Evolutionary conservation across 306 rosid genomes (phyloP), one percentile per base, ranked within the genome.

Genomic region (Dryas octopetala): DNA sequence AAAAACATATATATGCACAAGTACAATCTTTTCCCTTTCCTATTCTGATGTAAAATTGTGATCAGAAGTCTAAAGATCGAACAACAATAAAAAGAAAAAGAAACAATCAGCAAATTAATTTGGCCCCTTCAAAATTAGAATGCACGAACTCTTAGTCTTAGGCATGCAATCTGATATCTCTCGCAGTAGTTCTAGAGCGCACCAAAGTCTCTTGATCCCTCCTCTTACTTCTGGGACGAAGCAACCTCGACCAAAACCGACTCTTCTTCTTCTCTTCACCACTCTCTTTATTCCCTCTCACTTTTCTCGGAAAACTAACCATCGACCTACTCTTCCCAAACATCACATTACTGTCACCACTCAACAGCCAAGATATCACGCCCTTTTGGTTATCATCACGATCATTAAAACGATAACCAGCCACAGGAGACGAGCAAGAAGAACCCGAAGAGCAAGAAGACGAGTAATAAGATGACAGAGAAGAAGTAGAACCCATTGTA

Each of bases 201-300:
- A 82, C 15, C 75, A 82, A 32, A 15, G 66, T 68, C 16, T 81
- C 73, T 16, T 1, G 38, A 32, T 81, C 78, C 59, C 43, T 82
- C 73, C 75, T 70, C 80, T 82, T 86, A 61, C 78, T 79, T 47
- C 65, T 81, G 5, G 89, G 86, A 84, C 78, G 83, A 68, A 92
- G 79, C 88, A 88, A 74, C 80, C 83, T 92, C 4, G 78, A 78
- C 92, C 90, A 92, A 84, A 92, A 88, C 76, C 96, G 88, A 68
- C 23, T 66, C 76, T 84, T 81, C 40, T 65, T 76, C 67, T 71
- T 63, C 70, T 65, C 79, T 61, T 15, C 44, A 40, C 32, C 16
- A 44, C 0, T 58, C 45, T 16, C 53, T 15, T 41, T 66, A 45
- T 2, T 76, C 62, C 61, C 54, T 1, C 28, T 45, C 53, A 12